Percentiles rank a stretch among this genome's conserved stretches.
phyloP scores from a whole-genome alignment of 1,139 yeast genomes.

The Zygosaccharomyces pseudobailii region DNA sequence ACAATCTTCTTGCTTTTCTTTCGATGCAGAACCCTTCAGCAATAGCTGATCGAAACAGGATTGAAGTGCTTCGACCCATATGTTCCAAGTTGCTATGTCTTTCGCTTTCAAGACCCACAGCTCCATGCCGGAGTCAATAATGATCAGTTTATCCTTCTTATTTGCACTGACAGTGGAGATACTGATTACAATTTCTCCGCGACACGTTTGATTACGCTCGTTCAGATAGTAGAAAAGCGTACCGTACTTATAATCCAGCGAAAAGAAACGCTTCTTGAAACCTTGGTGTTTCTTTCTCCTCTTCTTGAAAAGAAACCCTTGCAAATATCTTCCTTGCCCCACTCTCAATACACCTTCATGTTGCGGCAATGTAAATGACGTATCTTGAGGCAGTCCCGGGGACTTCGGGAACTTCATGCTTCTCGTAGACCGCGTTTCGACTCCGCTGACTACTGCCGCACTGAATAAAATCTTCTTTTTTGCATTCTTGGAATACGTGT shows the following conservation, averaged over 20 bases:
- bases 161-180: constrained; percentile 80
- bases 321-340: constrained; percentile 42
- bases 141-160: constrained; percentile 59
- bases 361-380: constrained; percentile 42
- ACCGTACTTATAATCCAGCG: constrained; percentile 76
- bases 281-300: constrained; percentile 81
- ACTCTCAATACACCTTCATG: constrained; percentile 21
- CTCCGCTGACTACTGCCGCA: constrained; percentile 28
- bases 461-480: constrained; percentile 77
- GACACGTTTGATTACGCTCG: constrained; percentile 59
- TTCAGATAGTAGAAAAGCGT: constrained; percentile 77
- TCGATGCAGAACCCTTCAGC: not conserved
- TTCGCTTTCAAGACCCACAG: constrained; percentile 83
- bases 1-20: constrained; percentile 2
- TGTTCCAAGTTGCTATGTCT: constrained; percentile 60
- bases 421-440: constrained; percentile 14
- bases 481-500: constrained; percentile 81
- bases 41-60: constrained; percentile 25
- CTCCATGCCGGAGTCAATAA: constrained; percentile 93
- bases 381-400: constrained; percentile 40
- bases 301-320: constrained; percentile 74
- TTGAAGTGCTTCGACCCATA: constrained; percentile 75
- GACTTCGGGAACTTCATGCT: constrained; percentile 21
- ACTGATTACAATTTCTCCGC: constrained; percentile 90
- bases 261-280: constrained; percentile 77